A percentile compares a stretch with the other conserved stretches of the same genome.
Evolutionary conservation across 495 filamentous ascomycete species (phyloP).

Genomic region (Cairneyella variabilis): DNA sequence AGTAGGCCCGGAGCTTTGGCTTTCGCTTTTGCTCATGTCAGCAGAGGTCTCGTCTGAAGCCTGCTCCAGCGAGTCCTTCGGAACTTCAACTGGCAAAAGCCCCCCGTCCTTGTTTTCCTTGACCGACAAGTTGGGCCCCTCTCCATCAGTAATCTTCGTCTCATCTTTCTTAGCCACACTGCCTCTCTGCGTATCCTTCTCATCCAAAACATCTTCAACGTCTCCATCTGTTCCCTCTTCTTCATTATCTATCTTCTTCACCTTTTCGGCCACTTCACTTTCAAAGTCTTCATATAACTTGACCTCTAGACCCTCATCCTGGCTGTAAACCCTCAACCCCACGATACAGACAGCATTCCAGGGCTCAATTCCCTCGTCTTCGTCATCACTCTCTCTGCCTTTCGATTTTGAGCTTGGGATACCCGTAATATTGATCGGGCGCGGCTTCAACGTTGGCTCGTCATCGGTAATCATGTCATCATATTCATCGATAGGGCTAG

Average conservation of each 20-base stretch:
- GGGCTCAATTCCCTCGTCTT: slow-evolving; percentile 47
- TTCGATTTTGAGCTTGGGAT: neutral
- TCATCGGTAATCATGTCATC: slow-evolving; percentile 25
- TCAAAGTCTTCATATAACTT: slow-evolving; percentile 16
- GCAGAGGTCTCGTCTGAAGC: too few species aligned
- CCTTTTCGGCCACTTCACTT: neutral
- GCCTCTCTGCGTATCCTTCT: neutral
- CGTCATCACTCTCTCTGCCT: slow-evolving; percentile 28
- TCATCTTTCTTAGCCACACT: too few species aligned
- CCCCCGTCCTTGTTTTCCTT: too few species aligned
- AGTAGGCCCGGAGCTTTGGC: too few species aligned
- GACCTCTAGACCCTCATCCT: slow-evolving; percentile 19
- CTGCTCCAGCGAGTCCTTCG: too few species aligned
- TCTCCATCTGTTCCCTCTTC: slow-evolving; percentile 1
- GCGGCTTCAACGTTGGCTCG: slow-evolving; percentile 15
- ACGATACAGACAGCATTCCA: slow-evolving; percentile 29
- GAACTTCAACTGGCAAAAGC: too few species aligned
- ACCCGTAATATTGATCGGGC: neutral
- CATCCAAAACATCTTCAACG: slow-evolving; percentile 13
- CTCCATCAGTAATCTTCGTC: too few species aligned
- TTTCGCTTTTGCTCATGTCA: too few species aligned
- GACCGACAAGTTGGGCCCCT: too few species aligned
- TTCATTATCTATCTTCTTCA: neutral
- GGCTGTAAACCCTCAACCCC: slow-evolving; percentile 33
- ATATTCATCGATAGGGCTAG: slow-evolving; percentile 21